phyloP scores from a whole-genome alignment of 108 stramenopile genomes.

The Stephanodiscus triporus region DNA sequence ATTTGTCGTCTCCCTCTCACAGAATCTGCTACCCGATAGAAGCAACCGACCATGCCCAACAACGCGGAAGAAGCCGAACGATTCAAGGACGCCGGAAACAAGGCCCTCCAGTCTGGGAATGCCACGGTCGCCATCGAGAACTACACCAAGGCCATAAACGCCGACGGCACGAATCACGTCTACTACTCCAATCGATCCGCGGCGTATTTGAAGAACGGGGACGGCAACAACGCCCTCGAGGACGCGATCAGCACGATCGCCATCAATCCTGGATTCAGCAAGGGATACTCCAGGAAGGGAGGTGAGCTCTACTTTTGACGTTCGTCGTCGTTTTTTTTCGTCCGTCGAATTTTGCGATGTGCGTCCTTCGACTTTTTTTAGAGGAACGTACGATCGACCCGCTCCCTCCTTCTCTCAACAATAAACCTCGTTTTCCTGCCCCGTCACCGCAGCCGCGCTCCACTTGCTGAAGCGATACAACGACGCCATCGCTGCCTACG shows the following conservation, averaged over 20 bases:
- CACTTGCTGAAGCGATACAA: constrained; percentile 95
- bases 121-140: constrained; percentile 91
- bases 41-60: constrained; percentile 38
- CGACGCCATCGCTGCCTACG: constrained; percentile 93
- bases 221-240: constrained; percentile 93
- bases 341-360: not conserved
- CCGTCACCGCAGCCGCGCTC: constrained; percentile 70
- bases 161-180: constrained; percentile 94
- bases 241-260: constrained; percentile 95
- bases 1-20: not conserved
- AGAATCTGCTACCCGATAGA: not conserved
- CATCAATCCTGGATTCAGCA: constrained; percentile 85
- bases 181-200: constrained; percentile 98
- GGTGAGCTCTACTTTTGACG: not conserved
- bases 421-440: not conserved
- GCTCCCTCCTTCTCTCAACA: not conserved
- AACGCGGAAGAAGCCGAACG: constrained; percentile 49
- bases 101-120: constrained; percentile 89
- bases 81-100: constrained; percentile 48
- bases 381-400: too few species aligned
- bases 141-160: constrained; percentile 96
- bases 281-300: constrained; percentile 94
- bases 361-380: too few species aligned
- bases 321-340: not conserved
- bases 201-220: constrained; percentile 91